phyloP scores from a whole-genome alignment of 2,329 filamentous ascomycete genomes.

The Helotiales sp. region DNA sequence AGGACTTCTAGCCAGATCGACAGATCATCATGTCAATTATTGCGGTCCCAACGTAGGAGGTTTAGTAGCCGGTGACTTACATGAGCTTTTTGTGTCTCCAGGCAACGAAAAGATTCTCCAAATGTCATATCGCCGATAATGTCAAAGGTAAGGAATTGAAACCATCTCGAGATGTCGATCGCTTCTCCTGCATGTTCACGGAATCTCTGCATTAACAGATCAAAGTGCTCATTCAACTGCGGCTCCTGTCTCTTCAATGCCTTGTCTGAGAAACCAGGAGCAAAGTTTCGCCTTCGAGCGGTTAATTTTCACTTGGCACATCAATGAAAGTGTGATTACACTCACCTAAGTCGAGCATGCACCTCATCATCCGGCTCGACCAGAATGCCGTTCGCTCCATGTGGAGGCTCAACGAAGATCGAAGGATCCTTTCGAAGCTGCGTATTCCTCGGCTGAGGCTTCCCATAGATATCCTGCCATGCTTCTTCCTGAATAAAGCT shows the following conservation, averaged over 20 bases:
- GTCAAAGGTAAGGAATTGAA: constrained; percentile 39
- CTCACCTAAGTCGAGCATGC: constrained; percentile 1
- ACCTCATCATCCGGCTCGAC: constrained; percentile 10
- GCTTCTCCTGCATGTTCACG: constrained; percentile 17
- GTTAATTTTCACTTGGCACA: not conserved
- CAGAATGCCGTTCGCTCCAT: constrained; percentile 1
- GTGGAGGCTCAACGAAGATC: not conserved
- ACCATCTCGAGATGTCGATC: constrained; percentile 37
- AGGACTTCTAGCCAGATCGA: not conserved
- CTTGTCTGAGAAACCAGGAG: constrained; percentile 35
- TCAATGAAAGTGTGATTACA: too few relatives aligned
- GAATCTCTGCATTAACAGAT: constrained; percentile 39
- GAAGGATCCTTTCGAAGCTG: constrained; percentile 6
- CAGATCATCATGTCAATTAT: not conserved
- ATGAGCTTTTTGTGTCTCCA: constrained; percentile 21
- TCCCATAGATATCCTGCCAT: constrained; percentile 28
- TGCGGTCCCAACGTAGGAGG: not conserved
- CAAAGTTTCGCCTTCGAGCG: constrained; percentile 23
- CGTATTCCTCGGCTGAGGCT: constrained; percentile 1
- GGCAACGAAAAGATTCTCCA: constrained; percentile 40
- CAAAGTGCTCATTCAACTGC: constrained; percentile 40
- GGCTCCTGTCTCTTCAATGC: constrained; percentile 36
- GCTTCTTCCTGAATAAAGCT: constrained; percentile 31
- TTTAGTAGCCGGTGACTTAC: not conserved
- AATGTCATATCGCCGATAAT: constrained; percentile 45